Base-by-base conservation (phyloP, 805 yeast species). In the Saturnispora sekii region DNA sequence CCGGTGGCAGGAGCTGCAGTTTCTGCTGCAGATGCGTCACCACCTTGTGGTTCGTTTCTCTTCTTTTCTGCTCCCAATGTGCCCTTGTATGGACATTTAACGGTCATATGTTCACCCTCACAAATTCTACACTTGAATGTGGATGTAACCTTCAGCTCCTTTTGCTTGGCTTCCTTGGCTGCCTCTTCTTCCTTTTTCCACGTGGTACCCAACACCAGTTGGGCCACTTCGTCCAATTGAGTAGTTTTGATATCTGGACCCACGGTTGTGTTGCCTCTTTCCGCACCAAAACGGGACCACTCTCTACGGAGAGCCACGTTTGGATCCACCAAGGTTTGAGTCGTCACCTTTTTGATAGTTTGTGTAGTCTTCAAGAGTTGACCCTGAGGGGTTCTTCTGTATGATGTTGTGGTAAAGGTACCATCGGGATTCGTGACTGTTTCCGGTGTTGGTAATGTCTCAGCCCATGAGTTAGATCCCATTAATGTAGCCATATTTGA, bases 71-170 rank as follows among this genome's bases (percentile, higher is more conserved):
- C 70, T 32, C 81, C 85, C 62, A 90, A 71, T 33, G 93, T 84
- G 57, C 83, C 94, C 70, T 84, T 89, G 76, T 78, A 87, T 51
- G 98, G 98, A 84, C 99, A 93, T 69, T 83, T 81, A 64, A 87
- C 70, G 35, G 97, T 84, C 76, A 81, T 85, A 73, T 93, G 99
- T 54, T 79, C 83, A 61, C 96, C 96, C 49, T 84, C 84, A 82
- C 99, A 93, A 45, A 75, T 69, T 76, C 97, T 85, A 77, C 98
- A 93, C 52, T 64, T 67, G 45, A 68, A 68, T 45, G 70, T 68
- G 37, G 60, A 74, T 62, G 79, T 84, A 60, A 74, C 81, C 58
- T 76, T 78, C 65, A 79, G 52, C 12, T 53, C 46, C 56, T 73
- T 73, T 56, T 68, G 67, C 49, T 69, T 70, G 50, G 68, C 66